Base-by-base conservation (phyloP, 495 filamentous ascomycete genomes). In the Ascobolus immersus region DNA sequence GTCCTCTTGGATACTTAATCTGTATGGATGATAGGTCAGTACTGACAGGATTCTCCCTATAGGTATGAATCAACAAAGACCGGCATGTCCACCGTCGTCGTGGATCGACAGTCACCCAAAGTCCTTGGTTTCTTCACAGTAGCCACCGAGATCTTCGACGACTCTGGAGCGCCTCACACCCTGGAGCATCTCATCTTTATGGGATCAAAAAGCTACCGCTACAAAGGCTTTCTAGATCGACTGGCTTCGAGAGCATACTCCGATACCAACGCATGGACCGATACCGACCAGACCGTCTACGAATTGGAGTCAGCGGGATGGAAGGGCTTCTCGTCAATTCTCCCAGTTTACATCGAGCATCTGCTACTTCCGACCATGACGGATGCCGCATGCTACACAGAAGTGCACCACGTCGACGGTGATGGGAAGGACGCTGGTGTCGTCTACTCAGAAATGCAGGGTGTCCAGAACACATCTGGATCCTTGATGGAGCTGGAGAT, bases 391-490 rank as follows among this genome's bases (percentile, higher is more conserved):
- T 93, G 84, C 49, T 71, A 89, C 43, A 99, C 86, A 2, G 86
- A 99, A 45, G 86, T 99, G 18, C 77, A 90, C 55, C 89, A 99
- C 51, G 64, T 99, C 34, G 77, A 99, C 51, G 80, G 79, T 22
- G 62, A 70, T 36, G 86, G 84, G 30, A 71, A 94, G 41, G 89
- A 99, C 62, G 86, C 86, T 17, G 86, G 82, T 39, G 86, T 96
- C 3, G 86, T 94, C 13, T 99, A 94, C 55, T 93, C 89, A 1
- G 86, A 99, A 53, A 94, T 99, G 86, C 86, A 99, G 50, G 89
- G 69, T 8, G 68, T 86, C 1, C 74, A 99, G 50, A 91, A 92
- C 47, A 73, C 62, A 12, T 65, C 71, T 38, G 55, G 56, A 10
- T 76, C 90, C 49, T 67, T 93, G 21, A 91, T 94, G 63, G 74